These are phyloP conservation scores for Candida labiduridarum DNA, from an alignment of 1,139 yeast species.

Conservation along the genomic window DNA sequence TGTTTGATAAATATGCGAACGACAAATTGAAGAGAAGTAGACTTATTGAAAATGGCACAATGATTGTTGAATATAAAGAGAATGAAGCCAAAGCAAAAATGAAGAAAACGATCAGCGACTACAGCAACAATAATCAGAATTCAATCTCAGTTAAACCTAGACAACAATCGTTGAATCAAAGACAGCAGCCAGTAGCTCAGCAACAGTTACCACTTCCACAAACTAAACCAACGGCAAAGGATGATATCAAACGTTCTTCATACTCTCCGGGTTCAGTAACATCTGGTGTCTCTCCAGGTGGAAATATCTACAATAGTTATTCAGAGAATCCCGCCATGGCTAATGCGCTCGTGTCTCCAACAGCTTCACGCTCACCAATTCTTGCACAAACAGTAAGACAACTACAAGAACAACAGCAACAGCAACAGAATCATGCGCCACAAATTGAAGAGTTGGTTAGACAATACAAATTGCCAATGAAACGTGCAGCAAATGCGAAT, in stretches of 20 bases:
- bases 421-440: conserved; percentile 12
- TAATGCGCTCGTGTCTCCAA: neutral
- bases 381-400: too few species aligned
- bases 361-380: neutral
- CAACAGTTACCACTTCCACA: conserved; percentile 11
- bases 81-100: conserved; percentile 13
- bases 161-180: conserved; percentile 8
- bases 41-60: conserved; percentile 44
- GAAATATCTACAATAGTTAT: conserved; percentile 22
- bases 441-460: conserved; percentile 38
- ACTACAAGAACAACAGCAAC: neutral
- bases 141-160: neutral
- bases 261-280: conserved; percentile 16
- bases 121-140: neutral
- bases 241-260: neutral
- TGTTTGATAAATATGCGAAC: conserved; percentile 50
- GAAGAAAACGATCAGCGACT: neutral
- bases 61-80: conserved; percentile 44
- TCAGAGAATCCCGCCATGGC: conserved; percentile 11
- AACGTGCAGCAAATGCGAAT: conserved; percentile 11
- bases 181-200: conserved; percentile 7
- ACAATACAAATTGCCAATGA: conserved; percentile 22
- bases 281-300: conserved; percentile 38
- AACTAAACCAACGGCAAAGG: conserved; percentile 4
- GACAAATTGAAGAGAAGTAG: conserved; percentile 47